Conservation (phyloP, 2,329 filamentous ascomycete genomes). For the Fusarium torulosum region DNA sequence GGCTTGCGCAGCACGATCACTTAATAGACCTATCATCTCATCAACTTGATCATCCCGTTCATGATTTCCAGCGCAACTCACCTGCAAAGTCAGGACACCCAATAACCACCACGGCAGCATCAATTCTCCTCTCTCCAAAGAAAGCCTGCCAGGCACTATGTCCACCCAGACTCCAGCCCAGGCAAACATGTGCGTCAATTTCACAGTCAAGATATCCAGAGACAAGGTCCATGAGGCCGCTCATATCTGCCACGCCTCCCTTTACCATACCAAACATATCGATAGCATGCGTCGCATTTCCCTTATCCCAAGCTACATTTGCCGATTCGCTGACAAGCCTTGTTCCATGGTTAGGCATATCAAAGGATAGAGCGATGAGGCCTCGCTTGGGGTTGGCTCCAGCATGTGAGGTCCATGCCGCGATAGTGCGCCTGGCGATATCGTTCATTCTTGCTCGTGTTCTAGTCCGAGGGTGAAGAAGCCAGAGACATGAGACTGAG, state of each 20-base stretch:
- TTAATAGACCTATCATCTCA: constrained; percentile 69
- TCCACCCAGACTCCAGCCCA: constrained; percentile 88
- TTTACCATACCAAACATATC: constrained; percentile 90
- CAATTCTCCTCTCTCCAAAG: constrained; percentile 81
- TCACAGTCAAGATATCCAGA: constrained; percentile 73
- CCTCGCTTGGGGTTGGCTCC: constrained; percentile 58
- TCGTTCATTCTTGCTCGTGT: constrained; percentile 80
- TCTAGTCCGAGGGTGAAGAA: constrained; percentile 83
- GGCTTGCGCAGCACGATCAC: constrained; percentile 79
- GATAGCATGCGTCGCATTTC: constrained; percentile 84
- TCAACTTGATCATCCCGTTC: neutral
- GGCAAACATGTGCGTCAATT: constrained; percentile 75
- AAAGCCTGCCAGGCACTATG: constrained; percentile 89
- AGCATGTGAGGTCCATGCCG: constrained; percentile 71
- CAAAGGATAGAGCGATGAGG: constrained; percentile 85
- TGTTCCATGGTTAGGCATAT: constrained; percentile 92
- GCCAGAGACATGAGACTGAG: constrained; percentile 85
- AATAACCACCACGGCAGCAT: constrained; percentile 82
- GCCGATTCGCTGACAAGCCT: constrained; percentile 74
- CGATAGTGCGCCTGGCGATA: constrained; percentile 76
- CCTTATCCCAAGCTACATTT: constrained; percentile 83
- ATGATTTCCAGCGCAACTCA: constrained; percentile 49
- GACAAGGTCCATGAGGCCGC: constrained; percentile 80
- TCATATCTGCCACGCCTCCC: constrained; percentile 80
- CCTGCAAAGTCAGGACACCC: constrained; percentile 90